These are phyloP conservation scores for Cercospora sojina DNA, from an alignment of 2,329 filamentous ascomycete genomes.

Conservation along the genomic window DNA sequence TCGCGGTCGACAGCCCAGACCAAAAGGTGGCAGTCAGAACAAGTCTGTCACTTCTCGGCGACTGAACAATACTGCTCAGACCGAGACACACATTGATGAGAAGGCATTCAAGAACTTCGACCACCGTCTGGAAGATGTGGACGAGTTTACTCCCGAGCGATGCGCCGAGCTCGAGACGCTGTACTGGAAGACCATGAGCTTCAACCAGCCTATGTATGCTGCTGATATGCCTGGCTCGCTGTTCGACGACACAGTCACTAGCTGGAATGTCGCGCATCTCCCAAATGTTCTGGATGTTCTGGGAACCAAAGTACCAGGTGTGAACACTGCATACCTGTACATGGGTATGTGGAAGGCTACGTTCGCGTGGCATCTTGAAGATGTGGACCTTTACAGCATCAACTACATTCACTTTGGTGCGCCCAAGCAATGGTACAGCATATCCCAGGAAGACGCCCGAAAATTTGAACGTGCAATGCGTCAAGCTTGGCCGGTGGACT, in stretches of 20 bases:
- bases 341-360: conserved; percentile 99
- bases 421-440: conserved; percentile 99
- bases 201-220: conserved; percentile 90
- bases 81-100: conserved; percentile 79
- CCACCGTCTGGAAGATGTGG: conserved; percentile 77
- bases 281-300: conserved; percentile 91
- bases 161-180: conserved; percentile 91
- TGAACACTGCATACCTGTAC: conserved; percentile 97
- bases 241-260: conserved; percentile 79
- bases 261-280: conserved; percentile 93
- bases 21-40: conserved; percentile 53
- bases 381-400: conserved; percentile 98
- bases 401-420: conserved; percentile 99
- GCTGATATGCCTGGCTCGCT: conserved; percentile 95
- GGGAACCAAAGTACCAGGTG: conserved; percentile 91
- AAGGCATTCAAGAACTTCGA: conserved; percentile 87
- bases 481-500: conserved; percentile 87
- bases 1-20: conserved; percentile 53
- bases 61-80: conserved; percentile 79
- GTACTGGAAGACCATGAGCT: conserved; percentile 97
- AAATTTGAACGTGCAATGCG: conserved; percentile 95
- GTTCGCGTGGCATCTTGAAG: conserved; percentile 97
- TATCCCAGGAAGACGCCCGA: conserved; percentile 89
- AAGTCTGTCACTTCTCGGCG: conserved; percentile 81
- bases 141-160: conserved; percentile 85